A percentile compares a stretch with the other conserved stretches of the same genome.
phyloP scores from a whole-genome alignment of 2,329 filamentous ascomycete species.

The Nigrospora oryzae region DNA sequence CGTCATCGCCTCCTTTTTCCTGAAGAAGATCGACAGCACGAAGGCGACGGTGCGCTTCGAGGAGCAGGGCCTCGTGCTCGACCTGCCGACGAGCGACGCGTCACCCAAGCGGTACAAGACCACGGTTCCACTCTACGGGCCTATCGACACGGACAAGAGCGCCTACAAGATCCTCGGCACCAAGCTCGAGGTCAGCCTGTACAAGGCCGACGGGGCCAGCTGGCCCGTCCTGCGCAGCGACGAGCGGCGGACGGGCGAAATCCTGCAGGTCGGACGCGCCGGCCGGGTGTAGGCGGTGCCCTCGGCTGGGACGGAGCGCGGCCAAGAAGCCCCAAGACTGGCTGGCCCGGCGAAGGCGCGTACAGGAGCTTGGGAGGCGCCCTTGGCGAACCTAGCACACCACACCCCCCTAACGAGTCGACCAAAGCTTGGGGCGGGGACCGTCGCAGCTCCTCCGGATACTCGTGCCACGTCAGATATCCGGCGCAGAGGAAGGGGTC shows the following conservation, averaged over 20 bases:
- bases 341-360: too few relatives aligned
- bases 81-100: slow-evolving; percentile 77
- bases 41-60: slow-evolving; percentile 65
- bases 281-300: slow-evolving; percentile 39
- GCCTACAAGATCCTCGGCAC: slow-evolving; percentile 77
- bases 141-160: slow-evolving; percentile 68
- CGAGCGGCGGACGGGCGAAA: slow-evolving; percentile 61
- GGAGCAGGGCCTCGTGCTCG: slow-evolving; percentile 56
- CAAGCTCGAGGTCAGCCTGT: slow-evolving; percentile 75
- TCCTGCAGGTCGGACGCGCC: slow-evolving; percentile 81
- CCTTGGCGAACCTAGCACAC: too few relatives aligned
- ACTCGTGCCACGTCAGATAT: too few relatives aligned
- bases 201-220: slow-evolving; percentile 62
- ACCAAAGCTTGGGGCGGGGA: too few relatives aligned
- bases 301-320: neutral
- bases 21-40: slow-evolving; percentile 93
- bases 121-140: slow-evolving; percentile 65
- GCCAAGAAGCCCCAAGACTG: neutral
- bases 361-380: too few relatives aligned
- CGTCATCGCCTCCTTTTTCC: slow-evolving; percentile 85
- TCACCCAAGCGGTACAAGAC: slow-evolving; percentile 70
- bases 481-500: too few relatives aligned
- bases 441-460: too few relatives aligned
- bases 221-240: slow-evolving; percentile 83
- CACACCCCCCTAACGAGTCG: too few relatives aligned